Percentiles rank a stretch among this genome's conserved stretches.
Evolutionary conservation across 495 filamentous ascomycete genomes (phyloP).

Genomic region (Podospora pseudoanserina): DNA sequence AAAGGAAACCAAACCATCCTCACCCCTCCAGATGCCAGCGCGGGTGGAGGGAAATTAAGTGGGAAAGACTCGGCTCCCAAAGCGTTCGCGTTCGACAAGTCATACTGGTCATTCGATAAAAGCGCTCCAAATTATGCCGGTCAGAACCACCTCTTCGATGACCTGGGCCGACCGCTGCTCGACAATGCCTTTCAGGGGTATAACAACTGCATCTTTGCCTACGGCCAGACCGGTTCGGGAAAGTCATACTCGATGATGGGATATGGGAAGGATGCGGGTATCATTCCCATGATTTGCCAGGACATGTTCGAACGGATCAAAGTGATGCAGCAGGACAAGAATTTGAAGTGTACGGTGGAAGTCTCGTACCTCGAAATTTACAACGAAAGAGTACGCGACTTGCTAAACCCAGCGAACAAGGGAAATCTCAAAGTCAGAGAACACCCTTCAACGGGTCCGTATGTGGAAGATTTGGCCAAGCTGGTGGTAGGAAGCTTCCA

Average conservation of each 20-base stretch:
- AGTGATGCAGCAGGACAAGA: slow-evolving; percentile 69
- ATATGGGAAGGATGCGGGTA: slow-evolving; percentile 91
- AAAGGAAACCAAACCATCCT: slow-evolving; percentile 86
- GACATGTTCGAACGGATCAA: slow-evolving; percentile 91
- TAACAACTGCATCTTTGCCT: slow-evolving; percentile 99
- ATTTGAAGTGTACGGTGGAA: slow-evolving; percentile 85
- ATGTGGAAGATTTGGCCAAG: slow-evolving; percentile 97
- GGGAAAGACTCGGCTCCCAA: slow-evolving; percentile 70
- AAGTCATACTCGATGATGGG: slow-evolving; percentile 99
- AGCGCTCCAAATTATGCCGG: slow-evolving; percentile 78
- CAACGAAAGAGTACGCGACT: slow-evolving; percentile 95
- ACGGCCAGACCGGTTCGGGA: slow-evolving; percentile 96
- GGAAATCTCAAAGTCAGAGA: slow-evolving; percentile 96
- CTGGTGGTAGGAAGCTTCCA: slow-evolving; percentile 94
- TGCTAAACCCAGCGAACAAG: slow-evolving; percentile 93
- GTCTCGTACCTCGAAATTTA: slow-evolving; percentile 99
- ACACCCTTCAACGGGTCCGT: slow-evolving; percentile 94
- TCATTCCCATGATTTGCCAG: slow-evolving; percentile 97
- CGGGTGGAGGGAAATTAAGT: slow-evolving; percentile 48
- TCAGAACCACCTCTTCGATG: slow-evolving; percentile 81
- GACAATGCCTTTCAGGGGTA: slow-evolving; percentile 99
- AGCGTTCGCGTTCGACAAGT: slow-evolving; percentile 91
- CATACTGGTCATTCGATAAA: slow-evolving; percentile 96
- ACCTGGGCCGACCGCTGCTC: slow-evolving; percentile 84
- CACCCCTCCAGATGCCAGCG: slow-evolving; percentile 63